These are phyloP conservation scores for Hypericum androsaemum DNA, from an alignment of 345 rosid genomes.

Conservation along the genomic window DNA sequence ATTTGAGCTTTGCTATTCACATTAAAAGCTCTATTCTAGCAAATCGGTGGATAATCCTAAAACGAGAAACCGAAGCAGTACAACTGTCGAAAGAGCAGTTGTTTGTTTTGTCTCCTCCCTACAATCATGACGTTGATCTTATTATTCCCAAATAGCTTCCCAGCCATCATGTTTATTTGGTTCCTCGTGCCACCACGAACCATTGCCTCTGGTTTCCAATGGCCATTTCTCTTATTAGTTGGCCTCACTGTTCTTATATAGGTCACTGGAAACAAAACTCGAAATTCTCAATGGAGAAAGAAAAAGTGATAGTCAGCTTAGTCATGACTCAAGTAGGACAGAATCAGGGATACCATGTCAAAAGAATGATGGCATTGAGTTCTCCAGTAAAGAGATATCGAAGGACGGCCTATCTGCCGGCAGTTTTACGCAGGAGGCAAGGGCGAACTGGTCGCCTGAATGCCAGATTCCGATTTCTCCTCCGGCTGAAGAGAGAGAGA, in stretches of 20 bases:
- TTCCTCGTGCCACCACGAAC: too few species aligned
- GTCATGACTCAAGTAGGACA: constrained; percentile 53
- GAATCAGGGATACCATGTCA: constrained; percentile 44
- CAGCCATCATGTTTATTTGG: too few species aligned
- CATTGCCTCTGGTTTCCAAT: background rate
- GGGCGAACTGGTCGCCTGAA: constrained; percentile 44
- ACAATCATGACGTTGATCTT: background rate
- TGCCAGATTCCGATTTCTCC: constrained; percentile 21
- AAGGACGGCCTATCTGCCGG: constrained; percentile 68
- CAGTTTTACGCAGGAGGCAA: constrained; percentile 64
- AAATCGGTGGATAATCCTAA: too few species aligned
- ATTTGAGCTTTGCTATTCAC: too few species aligned
- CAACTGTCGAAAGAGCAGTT: too few species aligned
- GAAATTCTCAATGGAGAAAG: constrained; percentile 56
- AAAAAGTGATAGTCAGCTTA: constrained; percentile 24
- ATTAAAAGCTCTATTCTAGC: too few species aligned
- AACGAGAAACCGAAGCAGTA: too few species aligned
- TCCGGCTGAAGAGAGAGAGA: constrained; percentile 26
- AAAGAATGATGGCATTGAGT: constrained; percentile 45
- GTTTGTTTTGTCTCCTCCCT: too few species aligned
- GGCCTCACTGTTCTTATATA: constrained; percentile 15
- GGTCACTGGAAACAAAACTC: constrained; percentile 73
- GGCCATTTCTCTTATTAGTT: background rate
- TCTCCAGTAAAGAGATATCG: constrained; percentile 46
- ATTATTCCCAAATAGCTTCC: too few species aligned